phyloP scores from a whole-genome alignment of 768 basidiomycete genomes.

The Suillus clintonianus region DNA sequence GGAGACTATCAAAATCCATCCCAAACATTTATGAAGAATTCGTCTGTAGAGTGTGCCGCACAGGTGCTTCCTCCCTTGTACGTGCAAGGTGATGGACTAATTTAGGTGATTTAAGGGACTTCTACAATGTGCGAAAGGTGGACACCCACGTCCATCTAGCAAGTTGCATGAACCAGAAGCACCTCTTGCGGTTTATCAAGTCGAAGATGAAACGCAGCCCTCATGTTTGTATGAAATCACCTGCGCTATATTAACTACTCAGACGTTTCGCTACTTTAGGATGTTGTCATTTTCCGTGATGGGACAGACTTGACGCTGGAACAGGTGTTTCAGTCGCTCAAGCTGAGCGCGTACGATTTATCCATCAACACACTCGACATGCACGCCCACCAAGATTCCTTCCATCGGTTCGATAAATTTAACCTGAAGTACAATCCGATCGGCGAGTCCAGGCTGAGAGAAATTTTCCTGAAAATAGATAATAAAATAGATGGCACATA shows the following conservation, averaged over 20 bases:
- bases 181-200: slow-evolving; percentile 97
- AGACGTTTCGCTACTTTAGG: slow-evolving; percentile 48
- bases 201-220: slow-evolving; percentile 93
- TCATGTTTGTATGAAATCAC: slow-evolving; percentile 47
- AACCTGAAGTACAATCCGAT: slow-evolving; percentile 97
- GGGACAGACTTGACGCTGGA: slow-evolving; percentile 83
- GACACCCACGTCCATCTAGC: slow-evolving; percentile 99
- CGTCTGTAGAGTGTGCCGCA: slow-evolving; percentile 30
- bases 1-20: neutral
- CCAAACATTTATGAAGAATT: neutral
- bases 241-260: neutral
- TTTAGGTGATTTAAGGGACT: slow-evolving; percentile 63
- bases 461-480: slow-evolving; percentile 98
- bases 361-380: slow-evolving; percentile 99
- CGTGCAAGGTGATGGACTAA: slow-evolving; percentile 4
- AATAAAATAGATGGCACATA: slow-evolving; percentile 92
- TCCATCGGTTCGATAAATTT: slow-evolving; percentile 98
- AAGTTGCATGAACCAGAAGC: slow-evolving; percentile 99
- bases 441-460: slow-evolving; percentile 90
- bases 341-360: slow-evolving; percentile 94
- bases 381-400: slow-evolving; percentile 98
- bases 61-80: slow-evolving; percentile 19
- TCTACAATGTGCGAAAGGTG: slow-evolving; percentile 97
- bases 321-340: slow-evolving; percentile 95
- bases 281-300: slow-evolving; percentile 95